Percentiles rank a stretch among this genome's conserved stretches.
These are phyloP conservation scores for Lentinula detonsa DNA, from an alignment of 768 basidiomycete genomes.

Conservation along the genomic window DNA sequence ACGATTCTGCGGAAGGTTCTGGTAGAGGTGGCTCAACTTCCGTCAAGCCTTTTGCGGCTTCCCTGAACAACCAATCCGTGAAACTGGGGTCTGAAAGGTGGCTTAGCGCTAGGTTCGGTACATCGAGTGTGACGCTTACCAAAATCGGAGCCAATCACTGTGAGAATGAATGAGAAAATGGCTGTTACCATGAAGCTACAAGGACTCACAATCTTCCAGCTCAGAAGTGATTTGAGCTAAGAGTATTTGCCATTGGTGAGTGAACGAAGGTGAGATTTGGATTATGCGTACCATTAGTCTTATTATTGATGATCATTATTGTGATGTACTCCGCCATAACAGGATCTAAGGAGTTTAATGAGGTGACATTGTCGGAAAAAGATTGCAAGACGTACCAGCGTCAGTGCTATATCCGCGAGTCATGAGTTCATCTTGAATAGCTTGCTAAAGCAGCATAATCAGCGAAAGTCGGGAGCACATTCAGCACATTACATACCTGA, in stretches of 20 bases:
- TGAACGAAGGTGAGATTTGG: not conserved
- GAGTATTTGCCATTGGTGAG: conserved; percentile 11
- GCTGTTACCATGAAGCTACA: not conserved
- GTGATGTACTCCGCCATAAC: conserved; percentile 95
- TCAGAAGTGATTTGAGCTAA: conserved; percentile 84
- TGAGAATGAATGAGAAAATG: conserved; percentile 2
- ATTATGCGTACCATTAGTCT: conserved; percentile 58
- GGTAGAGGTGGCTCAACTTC: conserved; percentile 39
- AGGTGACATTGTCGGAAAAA: conserved; percentile 8
- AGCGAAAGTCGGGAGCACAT: not conserved
- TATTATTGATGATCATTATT: conserved; percentile 93
- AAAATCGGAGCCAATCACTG: conserved; percentile 77
- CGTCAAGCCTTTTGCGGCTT: conserved; percentile 65
- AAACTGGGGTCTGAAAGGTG: conserved; percentile 61
- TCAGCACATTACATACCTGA: conserved; percentile 41
- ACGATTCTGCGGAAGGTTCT: conserved; percentile 21
- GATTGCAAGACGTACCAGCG: conserved; percentile 47
- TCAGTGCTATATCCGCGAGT: conserved; percentile 70
- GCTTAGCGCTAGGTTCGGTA: not conserved
- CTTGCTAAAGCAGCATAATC: conserved; percentile 41
- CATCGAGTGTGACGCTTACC: conserved; percentile 35
- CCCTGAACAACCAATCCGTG: conserved; percentile 84
- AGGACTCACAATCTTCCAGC: conserved; percentile 67
- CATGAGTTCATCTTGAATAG: conserved; percentile 78
- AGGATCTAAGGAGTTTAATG: conserved; percentile 43